Percentiles rank a stretch among this genome's conserved stretches.
Conservation (phyloP, 768 basidiomycete species). For the Tremella yokohamensis region DNA sequence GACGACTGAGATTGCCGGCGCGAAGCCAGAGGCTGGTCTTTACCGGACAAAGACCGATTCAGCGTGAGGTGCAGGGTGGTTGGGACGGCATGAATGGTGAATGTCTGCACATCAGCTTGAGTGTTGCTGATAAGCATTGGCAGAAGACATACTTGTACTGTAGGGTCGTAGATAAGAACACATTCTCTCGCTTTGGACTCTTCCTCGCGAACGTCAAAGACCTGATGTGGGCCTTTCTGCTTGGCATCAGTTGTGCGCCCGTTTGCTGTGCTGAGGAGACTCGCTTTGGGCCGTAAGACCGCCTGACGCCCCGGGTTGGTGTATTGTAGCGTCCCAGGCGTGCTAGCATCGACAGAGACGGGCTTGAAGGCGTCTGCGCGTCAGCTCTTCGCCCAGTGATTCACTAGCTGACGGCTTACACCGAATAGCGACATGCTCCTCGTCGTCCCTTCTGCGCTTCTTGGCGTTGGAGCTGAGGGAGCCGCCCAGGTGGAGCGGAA, state of each 20-base stretch:
- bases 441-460: constrained; percentile 4
- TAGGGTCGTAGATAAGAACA: constrained; percentile 35
- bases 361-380: constrained; percentile 40
- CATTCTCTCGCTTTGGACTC: constrained; percentile 32
- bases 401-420: not conserved
- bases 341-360: constrained; percentile 29
- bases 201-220: constrained; percentile 41
- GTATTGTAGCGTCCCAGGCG: constrained; percentile 17
- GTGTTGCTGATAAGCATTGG: not conserved
- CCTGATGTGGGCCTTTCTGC: constrained; percentile 33
- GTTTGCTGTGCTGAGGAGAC: not conserved
- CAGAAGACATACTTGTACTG: not conserved
- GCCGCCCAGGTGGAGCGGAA: constrained; percentile 6
- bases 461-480: not conserved
- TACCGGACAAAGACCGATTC: constrained; percentile 24
- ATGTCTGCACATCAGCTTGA: constrained; percentile 16
- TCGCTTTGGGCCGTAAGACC: constrained; percentile 18
- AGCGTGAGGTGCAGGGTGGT: constrained; percentile 34
- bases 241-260: not conserved
- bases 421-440: constrained; percentile 1
- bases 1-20: constrained; percentile 1
- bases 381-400: not conserved
- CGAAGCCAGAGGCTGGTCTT: constrained; percentile 15
- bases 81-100: constrained; percentile 30
- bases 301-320: constrained; percentile 2